Evolutionary conservation across 495 filamentous ascomycete species (phyloP), one percentile per base, ranked within the genome.

Genomic region (Thozetella sp.): DNA sequence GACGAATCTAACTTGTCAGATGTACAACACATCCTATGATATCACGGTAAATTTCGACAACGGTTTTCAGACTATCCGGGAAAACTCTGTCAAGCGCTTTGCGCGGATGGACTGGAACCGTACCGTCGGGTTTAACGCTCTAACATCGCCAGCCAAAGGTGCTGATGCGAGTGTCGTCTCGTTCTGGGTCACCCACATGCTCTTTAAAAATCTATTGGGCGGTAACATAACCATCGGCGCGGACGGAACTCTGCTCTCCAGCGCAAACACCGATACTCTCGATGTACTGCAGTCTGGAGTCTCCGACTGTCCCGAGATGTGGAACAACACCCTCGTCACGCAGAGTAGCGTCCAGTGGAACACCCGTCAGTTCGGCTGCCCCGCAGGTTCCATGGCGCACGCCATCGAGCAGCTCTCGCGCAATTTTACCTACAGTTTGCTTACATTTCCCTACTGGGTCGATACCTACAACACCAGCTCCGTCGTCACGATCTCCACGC

Each of bases 401-500:
- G 58, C 62, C n/a, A 57, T 64, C 20, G 62, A 64, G 45, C 26
- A 45, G 19, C 34, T 64, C 22, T 61, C 58, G 3, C 59, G 19
- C 20, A 64, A 64, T 34, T 64, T 64, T 46, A 64, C 62, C n/a
- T 56, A 59, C 26, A 64, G 58, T 23, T 30, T 58, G 15, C 40
- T 64, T 53, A 40, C 58, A 11, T 64, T 57, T 20, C 43, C 43
- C n/a, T 54, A 60, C 25, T 64, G 62, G 62, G 45, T 50, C 22
- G 52, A 54, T 17, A 48, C 52, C 3, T 50, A 50, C 22, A 57
- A 27, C 20, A 54, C 25, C 15, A 26, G 22, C 17, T 57, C 46
- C 23, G 46, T 52, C 6, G 19, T 64, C n/a, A 57, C 43, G 13
- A 53, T 57, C 23, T 37, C 54, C 4, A 52, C 24, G 20, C 51